Evolutionary conservation across 768 basidiomycete species (phyloP), one percentile per base, ranked within the genome.

Genomic region (Mycena polygramma): DNA sequence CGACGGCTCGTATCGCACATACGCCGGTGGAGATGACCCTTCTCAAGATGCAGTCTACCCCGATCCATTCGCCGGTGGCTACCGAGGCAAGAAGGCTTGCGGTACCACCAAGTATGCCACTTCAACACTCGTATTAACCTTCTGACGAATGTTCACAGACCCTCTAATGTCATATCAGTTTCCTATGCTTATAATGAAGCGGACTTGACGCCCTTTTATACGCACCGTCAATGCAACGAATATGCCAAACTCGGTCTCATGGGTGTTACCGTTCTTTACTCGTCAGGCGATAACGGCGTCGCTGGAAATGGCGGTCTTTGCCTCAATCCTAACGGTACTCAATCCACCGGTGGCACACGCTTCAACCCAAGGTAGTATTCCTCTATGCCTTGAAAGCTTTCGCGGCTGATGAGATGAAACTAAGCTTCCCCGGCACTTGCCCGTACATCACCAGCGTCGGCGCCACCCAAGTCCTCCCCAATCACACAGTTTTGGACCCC

Each of bases 221-320:
- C 78, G 20, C 45, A 71, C 26, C 80, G 86, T 30, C 86, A 87
- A 67, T 88, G 87, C 74, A 72, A 69, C 17, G 87, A 88, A 72
- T 87, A 85, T 65, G 87, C 68, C 7, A 88, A 88, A 63, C 79
- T 88, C 26, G 87, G 84, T 26, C 77, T 88, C 11, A 81, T 85
- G 83, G 87, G 87, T 52, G 77, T 83, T 20, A 85, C 87, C 19
- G 49, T 88, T 8, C 39, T 88, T 30, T 88, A 76, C 61, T 78
- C 80, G 1, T 80, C 82, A 0, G 85, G 85, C 0, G 84, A 87
- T 62, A 2, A 73, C 24, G 85, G 85, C 10, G 83, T 82, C 2
- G 83, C 82, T 10, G 86, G 86, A 3, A 30, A 30, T 30, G 30
- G 30, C 30, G 30, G 30, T 30, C 30, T 30, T 6, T 30, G 30